Evolutionary conservation across 2,329 filamentous ascomycete genomes (phyloP).

Genomic region (Colletotrichum ledebouriae): DNA sequence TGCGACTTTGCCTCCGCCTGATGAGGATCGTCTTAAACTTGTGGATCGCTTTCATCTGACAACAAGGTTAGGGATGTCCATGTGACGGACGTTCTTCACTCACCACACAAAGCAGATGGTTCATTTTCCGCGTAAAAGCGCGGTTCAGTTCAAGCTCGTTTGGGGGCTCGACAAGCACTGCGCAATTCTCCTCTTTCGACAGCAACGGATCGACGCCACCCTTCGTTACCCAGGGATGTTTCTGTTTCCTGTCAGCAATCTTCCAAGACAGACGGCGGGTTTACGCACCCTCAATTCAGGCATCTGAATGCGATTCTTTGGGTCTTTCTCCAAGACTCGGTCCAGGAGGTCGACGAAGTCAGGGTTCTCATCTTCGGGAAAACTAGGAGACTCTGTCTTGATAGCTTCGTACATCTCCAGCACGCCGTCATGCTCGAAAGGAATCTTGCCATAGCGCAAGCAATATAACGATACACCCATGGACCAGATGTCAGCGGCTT

Average conservation of each 20-base stretch:
- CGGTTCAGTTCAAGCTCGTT: slow-evolving; percentile 92
- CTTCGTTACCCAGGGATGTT: slow-evolving; percentile 93
- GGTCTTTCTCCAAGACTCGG: slow-evolving; percentile 86
- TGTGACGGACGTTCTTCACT: slow-evolving; percentile 45
- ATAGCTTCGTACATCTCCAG: slow-evolving; percentile 93
- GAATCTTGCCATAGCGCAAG: slow-evolving; percentile 87
- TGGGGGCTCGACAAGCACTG: slow-evolving; percentile 82
- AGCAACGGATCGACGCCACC: slow-evolving; percentile 82
- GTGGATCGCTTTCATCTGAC: slow-evolving; percentile 87
- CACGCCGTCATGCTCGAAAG: slow-evolving; percentile 84
- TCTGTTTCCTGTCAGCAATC: slow-evolving; percentile 62
- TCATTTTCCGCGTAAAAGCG: slow-evolving; percentile 92
- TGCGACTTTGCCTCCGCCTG: slow-evolving; percentile 43
- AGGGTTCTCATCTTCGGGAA: slow-evolving; percentile 74
- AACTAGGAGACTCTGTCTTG: slow-evolving; percentile 73
- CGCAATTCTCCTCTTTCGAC: slow-evolving; percentile 87
- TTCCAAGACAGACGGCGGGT: not conserved
- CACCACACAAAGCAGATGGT: slow-evolving; percentile 86
- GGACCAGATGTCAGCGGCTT: slow-evolving; percentile 95
- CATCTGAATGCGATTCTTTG: slow-evolving; percentile 86
- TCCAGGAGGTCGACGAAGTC: slow-evolving; percentile 81
- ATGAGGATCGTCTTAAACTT: slow-evolving; percentile 85
- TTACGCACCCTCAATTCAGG: slow-evolving; percentile 79
- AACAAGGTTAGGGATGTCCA: slow-evolving; percentile 28
- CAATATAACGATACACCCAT: slow-evolving; percentile 98